Conservation (phyloP, 441 rosid genomes). For the Croton setiger region DNA sequence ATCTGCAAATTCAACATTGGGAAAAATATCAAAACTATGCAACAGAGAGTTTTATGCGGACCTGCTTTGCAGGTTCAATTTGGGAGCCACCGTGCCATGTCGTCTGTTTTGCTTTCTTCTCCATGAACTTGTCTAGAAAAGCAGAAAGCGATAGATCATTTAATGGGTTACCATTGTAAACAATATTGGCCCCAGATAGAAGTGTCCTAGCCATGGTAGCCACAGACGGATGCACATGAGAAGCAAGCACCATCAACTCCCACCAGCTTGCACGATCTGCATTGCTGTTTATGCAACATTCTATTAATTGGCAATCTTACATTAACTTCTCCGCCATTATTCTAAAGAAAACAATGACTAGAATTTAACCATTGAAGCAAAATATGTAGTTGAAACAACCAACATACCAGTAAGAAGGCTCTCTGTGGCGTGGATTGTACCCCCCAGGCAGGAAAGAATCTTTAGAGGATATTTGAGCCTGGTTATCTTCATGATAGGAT, state of each 20-base stretch:
- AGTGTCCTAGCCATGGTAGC: conserved; percentile 97
- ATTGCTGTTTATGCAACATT: conserved; percentile 50
- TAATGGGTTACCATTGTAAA: not conserved
- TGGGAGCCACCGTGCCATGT: conserved; percentile 98
- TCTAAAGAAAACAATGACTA: not conserved
- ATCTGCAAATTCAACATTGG: not conserved
- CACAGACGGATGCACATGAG: conserved; percentile 93
- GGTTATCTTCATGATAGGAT: conserved; percentile 29
- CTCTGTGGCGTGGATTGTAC: conserved; percentile 87
- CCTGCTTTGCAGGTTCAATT: conserved; percentile 96
- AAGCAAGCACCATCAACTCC: conserved; percentile 86
- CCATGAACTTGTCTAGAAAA: conserved; percentile 97
- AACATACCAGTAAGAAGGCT: conserved; percentile 80
- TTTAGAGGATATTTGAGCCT: conserved; percentile 29
- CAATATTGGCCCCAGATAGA: conserved; percentile 64
- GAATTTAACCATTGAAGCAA: not conserved
- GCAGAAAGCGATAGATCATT: conserved; percentile 74
- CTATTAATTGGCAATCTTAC: not conserved
- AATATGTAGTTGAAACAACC: not conserved
- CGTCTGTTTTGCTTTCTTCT: conserved; percentile 83
- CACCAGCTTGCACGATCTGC: conserved; percentile 91
- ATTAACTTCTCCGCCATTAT: no score
- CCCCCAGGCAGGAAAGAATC: conserved; percentile 68
- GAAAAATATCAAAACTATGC: not conserved
- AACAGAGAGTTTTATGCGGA: conserved; percentile 21